These are phyloP conservation scores for Eimeria sp. DNA, from an alignment of 169 alveolate genomes.

Conservation along the genomic window DNA sequence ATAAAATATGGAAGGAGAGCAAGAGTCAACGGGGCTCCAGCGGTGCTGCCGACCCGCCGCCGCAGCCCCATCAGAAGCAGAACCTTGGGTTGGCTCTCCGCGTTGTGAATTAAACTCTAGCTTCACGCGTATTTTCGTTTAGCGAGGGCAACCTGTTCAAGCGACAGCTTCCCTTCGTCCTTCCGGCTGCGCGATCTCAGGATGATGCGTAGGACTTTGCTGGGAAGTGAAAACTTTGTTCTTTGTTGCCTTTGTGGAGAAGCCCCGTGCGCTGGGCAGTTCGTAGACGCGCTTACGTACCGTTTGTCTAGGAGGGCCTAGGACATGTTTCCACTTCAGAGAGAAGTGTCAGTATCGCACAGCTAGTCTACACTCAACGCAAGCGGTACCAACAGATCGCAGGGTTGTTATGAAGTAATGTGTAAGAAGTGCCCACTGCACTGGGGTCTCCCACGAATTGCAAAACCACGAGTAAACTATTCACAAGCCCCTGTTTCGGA, in stretches of 20 bases:
- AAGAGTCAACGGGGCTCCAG: neutral
- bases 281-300: neutral
- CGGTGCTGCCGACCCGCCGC: constrained; percentile 28
- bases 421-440: too few species aligned
- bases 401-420: too few species aligned
- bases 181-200: neutral
- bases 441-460: too few species aligned
- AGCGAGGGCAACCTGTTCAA: neutral
- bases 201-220: neutral
- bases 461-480: too few species aligned
- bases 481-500: too few species aligned
- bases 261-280: neutral
- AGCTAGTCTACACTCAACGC: too few species aligned
- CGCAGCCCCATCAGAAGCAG: neutral
- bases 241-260: neutral
- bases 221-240: neutral
- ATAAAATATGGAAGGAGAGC: neutral
- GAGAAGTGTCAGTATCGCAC: too few species aligned
- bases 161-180: neutral
- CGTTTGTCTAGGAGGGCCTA: neutral
- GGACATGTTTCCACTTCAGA: neutral
- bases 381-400: too few species aligned
- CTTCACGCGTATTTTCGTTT: neutral
- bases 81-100: neutral
- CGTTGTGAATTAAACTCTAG: neutral